Evolutionary conservation across 2,329 filamentous ascomycete genomes (phyloP).

Genomic region (Claviceps fusiformis): DNA sequence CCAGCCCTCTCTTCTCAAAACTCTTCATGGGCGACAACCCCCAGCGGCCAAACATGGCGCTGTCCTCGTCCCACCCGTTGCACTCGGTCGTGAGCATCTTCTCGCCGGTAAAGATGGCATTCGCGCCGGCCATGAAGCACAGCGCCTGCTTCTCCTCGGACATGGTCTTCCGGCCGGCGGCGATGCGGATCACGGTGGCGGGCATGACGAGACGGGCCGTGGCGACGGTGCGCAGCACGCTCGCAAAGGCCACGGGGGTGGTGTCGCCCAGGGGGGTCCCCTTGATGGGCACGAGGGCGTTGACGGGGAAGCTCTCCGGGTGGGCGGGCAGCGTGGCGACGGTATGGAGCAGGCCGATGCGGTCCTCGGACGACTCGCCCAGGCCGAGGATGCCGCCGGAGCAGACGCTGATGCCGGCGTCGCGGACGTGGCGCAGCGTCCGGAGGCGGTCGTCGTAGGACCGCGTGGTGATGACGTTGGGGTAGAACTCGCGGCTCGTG

Average conservation of each 20-base stretch:
- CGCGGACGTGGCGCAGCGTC: conserved; percentile 66
- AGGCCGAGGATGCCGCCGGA: conserved; percentile 79
- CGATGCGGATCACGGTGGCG: conserved; percentile 71
- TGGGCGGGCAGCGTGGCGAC: conserved; percentile 68
- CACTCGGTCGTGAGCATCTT: conserved; percentile 92
- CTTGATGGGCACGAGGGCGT: conserved; percentile 80
- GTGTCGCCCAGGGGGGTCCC: conserved; percentile 72
- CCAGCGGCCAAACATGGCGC: conserved; percentile 70
- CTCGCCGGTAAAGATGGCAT: conserved; percentile 90
- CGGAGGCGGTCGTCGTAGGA: conserved; percentile 76
- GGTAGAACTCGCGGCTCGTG: conserved; percentile 80
- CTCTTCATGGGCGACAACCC: conserved; percentile 65
- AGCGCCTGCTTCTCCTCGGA: conserved; percentile 77
- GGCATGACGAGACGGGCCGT: conserved; percentile 76
- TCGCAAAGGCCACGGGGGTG: conserved; percentile 61
- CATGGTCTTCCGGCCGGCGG: conserved; percentile 73
- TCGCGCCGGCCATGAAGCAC: conserved; percentile 83
- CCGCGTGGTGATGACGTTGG: conserved; percentile 70
- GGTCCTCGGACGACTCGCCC: conserved; percentile 65
- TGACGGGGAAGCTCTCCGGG: conserved; percentile 84
- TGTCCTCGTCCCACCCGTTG: conserved; percentile 83
- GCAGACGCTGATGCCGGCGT: conserved; percentile 82
- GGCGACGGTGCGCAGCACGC: conserved; percentile 69
- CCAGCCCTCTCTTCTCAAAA: conserved; percentile 23
- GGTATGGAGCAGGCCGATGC: conserved; percentile 71